These are phyloP conservation scores for Colletotrichum tabaci DNA, from an alignment of 2,329 filamentous ascomycete genomes.

Conservation along the genomic window DNA sequence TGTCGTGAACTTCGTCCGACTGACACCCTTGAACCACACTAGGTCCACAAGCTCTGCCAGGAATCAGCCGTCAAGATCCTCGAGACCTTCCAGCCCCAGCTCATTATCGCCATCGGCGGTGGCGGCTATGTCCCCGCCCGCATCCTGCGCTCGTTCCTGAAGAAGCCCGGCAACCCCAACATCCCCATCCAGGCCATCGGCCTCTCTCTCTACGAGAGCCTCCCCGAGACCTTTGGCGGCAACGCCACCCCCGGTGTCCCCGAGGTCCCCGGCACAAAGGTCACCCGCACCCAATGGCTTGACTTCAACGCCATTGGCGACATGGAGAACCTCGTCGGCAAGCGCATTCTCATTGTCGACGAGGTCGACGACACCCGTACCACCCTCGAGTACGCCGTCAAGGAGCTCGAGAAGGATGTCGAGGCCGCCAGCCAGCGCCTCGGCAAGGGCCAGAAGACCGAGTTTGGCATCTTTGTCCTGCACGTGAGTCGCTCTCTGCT, in stretches of 20 bases:
- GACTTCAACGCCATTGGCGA: slow-evolving; percentile 86
- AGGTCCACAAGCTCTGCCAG: slow-evolving; percentile 99
- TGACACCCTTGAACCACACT: not conserved
- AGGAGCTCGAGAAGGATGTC: slow-evolving; percentile 95
- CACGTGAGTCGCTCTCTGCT: slow-evolving; percentile 73
- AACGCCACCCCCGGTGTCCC: slow-evolving; percentile 65
- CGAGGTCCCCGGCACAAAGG: slow-evolving; percentile 90
- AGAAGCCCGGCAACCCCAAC: slow-evolving; percentile 87
- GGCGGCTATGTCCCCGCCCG: slow-evolving; percentile 97
- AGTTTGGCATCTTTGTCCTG: slow-evolving; percentile 95
- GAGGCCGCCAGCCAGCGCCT: slow-evolving; percentile 82
- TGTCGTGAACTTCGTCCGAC: not conserved
- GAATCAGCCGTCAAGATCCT: slow-evolving; percentile 86
- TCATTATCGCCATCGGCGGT: slow-evolving; percentile 98
- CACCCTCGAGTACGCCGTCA: slow-evolving; percentile 93
- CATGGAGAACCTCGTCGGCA: slow-evolving; percentile 91
- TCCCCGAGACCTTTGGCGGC: slow-evolving; percentile 70
- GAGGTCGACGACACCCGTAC: slow-evolving; percentile 97
- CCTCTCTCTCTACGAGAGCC: slow-evolving; percentile 94
- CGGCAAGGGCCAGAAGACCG: slow-evolving; percentile 76
- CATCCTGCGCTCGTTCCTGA: slow-evolving; percentile 98
- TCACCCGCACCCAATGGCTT: slow-evolving; percentile 98
- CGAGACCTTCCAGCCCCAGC: slow-evolving; percentile 87
- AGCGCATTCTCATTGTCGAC: slow-evolving; percentile 92
- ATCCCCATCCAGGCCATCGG: slow-evolving; percentile 99